Evolutionary conservation across 1,139 yeast species (phyloP).

Genomic region (Kodamaea derodonti): DNA sequence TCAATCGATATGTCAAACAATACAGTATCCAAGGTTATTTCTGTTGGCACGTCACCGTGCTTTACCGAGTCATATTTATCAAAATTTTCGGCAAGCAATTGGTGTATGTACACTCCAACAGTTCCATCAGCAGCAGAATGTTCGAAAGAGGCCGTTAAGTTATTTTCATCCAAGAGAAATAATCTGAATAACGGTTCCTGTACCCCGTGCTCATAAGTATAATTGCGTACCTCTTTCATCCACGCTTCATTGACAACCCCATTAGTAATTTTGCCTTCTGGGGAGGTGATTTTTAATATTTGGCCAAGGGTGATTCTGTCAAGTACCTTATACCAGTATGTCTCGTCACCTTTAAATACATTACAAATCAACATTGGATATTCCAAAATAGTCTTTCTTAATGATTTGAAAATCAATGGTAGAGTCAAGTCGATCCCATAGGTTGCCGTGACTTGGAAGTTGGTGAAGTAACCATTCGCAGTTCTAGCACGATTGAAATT

Average conservation of each 20-base stretch:
- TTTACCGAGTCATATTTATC: not conserved
- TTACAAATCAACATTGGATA: constrained; percentile 34
- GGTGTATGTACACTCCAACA: constrained; percentile 38
- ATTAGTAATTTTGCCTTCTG: constrained; percentile 9
- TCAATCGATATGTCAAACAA: constrained; percentile 5
- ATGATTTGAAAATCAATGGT: constrained; percentile 20
- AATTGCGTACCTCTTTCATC: constrained; percentile 23
- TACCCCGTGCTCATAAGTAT: constrained; percentile 21
- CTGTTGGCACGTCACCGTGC: not conserved
- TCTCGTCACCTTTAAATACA: constrained; percentile 18
- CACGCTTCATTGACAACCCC: constrained; percentile 24
- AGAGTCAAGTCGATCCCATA: constrained; percentile 23
- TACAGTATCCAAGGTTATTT: constrained; percentile 1
- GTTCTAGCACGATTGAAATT: constrained; percentile 35
- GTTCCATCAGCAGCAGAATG: constrained; percentile 44
- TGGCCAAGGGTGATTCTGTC: constrained; percentile 21
- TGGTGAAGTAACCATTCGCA: constrained; percentile 25
- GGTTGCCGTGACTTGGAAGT: constrained; percentile 34
- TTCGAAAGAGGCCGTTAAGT: constrained; percentile 32
- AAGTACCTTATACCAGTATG: constrained; percentile 22
- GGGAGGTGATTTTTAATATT: constrained; percentile 17
- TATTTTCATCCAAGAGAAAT: constrained; percentile 19
- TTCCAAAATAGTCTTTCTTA: constrained; percentile 31
- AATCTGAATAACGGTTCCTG: constrained; percentile 31
- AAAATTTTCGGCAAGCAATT: constrained; percentile 26